Conservation (phyloP, 2,329 filamentous ascomycete species). For the Claviceps arundinis region DNA sequence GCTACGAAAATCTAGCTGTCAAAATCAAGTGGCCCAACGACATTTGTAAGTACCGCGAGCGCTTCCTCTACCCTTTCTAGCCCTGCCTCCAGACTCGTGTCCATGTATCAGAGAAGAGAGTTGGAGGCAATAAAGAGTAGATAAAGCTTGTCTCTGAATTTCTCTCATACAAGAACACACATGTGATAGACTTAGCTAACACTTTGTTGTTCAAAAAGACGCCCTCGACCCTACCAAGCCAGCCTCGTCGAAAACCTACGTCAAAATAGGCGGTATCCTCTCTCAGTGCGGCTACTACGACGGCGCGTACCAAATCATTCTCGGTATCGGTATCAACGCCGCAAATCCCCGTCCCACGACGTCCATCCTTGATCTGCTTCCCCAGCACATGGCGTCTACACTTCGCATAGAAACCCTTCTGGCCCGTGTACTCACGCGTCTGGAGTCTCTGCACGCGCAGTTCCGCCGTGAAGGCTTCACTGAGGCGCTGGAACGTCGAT, state of each 20-base stretch:
- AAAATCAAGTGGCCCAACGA: conserved; percentile 98
- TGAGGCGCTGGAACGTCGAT: conserved; percentile 55
- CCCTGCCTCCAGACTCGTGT: no score
- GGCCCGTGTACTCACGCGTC: conserved; percentile 62
- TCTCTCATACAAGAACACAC: not conserved
- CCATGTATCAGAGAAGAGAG: not conserved
- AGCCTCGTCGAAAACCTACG: conserved; percentile 40
- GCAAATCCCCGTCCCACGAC: conserved; percentile 77
- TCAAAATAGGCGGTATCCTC: conserved; percentile 88
- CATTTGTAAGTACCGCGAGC: conserved; percentile 44
- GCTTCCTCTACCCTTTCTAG: not conserved
- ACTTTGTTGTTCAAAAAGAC: conserved; percentile 26
- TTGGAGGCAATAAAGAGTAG: not conserved
- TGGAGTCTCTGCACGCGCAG: conserved; percentile 63
- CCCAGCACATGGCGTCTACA: conserved; percentile 28
- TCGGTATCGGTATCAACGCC: conserved; percentile 79
- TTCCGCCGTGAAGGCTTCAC: conserved; percentile 71
- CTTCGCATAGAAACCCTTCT: conserved; percentile 70
- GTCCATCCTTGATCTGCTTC: conserved; percentile 63
- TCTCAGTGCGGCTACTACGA: conserved; percentile 75
- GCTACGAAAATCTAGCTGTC: conserved; percentile 63
- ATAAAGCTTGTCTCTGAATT: not conserved
- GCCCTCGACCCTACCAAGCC: conserved; percentile 49
- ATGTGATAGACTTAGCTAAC: not conserved
- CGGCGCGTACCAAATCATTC: conserved; percentile 68